These are phyloP conservation scores for Daldinia decipiens DNA, from an alignment of 495 filamentous ascomycete genomes.

Conservation along the genomic window DNA sequence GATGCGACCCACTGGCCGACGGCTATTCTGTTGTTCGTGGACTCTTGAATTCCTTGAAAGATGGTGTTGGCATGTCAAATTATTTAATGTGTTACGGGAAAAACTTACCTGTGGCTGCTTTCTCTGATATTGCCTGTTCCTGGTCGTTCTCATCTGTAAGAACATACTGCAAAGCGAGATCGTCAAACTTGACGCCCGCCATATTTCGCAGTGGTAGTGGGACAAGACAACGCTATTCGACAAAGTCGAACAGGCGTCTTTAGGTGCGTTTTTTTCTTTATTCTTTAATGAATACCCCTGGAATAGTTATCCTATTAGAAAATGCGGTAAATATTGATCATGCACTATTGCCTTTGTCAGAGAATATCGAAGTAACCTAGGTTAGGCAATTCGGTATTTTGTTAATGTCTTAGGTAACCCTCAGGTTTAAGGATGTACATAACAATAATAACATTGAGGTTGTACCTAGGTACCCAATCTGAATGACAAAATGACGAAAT, in stretches of 20 bases:
- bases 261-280: neutral
- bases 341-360: neutral
- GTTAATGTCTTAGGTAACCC: neutral
- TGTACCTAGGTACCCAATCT: neutral
- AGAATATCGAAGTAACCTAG: neutral
- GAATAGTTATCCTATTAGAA: neutral
- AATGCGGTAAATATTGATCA: neutral
- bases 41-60: slow-evolving; percentile 52
- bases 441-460: neutral
- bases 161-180: slow-evolving; percentile 60
- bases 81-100: neutral
- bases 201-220: slow-evolving; percentile 41
- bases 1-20: slow-evolving; percentile 62
- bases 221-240: slow-evolving; percentile 13
- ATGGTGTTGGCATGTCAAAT: slow-evolving; percentile 20
- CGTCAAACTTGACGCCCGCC: slow-evolving; percentile 54
- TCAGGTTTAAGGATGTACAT: neutral
- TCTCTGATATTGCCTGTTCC: slow-evolving; percentile 49
- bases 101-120: slow-evolving; percentile 53
- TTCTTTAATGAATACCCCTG: neutral
- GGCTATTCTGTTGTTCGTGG: slow-evolving; percentile 52
- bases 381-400: neutral
- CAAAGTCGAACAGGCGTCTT: slow-evolving; percentile 14
- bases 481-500: slow-evolving; percentile 45
- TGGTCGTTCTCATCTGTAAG: slow-evolving; percentile 55